Evolutionary conservation across 1,139 yeast genomes (phyloP).

Genomic region (Geotrichum candidum): DNA sequence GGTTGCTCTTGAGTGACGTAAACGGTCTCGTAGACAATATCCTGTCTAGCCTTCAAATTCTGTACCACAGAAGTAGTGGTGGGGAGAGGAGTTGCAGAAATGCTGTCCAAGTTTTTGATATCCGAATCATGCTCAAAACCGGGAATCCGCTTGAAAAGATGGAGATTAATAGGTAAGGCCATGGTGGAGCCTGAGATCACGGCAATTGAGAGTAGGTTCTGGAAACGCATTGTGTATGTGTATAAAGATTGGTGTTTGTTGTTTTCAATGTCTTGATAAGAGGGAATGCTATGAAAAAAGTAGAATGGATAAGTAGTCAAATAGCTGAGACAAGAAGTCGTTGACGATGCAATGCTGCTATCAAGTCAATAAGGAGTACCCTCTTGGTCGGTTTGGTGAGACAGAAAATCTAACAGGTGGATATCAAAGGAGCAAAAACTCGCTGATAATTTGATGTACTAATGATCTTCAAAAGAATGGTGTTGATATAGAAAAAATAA

Average conservation of each 20-base stretch:
- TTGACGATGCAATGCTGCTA: neutral
- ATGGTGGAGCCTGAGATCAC: neutral
- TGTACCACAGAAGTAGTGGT: neutral
- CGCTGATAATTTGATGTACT: neutral
- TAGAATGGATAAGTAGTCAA: neutral
- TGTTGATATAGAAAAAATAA: neutral
- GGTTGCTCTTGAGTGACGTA: neutral
- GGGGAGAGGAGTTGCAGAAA: neutral
- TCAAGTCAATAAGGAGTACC: neutral
- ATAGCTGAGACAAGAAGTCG: neutral
- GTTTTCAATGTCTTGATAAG: neutral
- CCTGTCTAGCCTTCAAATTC: neutral
- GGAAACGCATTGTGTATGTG: neutral
- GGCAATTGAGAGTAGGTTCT: neutral
- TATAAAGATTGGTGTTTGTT: neutral
- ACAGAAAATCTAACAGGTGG: neutral
- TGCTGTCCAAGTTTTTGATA: neutral
- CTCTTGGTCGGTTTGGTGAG: neutral
- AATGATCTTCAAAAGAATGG: neutral
- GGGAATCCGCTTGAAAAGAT: neutral
- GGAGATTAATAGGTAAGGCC: neutral
- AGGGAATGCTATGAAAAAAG: neutral
- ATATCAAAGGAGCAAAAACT: neutral
- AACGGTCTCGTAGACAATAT: slow-evolving; percentile 8
- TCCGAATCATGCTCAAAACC: neutral